Evolutionary conservation across 176 grass and related monocot species (phyloP).

Genomic region (Elymus sibiricus): DNA sequence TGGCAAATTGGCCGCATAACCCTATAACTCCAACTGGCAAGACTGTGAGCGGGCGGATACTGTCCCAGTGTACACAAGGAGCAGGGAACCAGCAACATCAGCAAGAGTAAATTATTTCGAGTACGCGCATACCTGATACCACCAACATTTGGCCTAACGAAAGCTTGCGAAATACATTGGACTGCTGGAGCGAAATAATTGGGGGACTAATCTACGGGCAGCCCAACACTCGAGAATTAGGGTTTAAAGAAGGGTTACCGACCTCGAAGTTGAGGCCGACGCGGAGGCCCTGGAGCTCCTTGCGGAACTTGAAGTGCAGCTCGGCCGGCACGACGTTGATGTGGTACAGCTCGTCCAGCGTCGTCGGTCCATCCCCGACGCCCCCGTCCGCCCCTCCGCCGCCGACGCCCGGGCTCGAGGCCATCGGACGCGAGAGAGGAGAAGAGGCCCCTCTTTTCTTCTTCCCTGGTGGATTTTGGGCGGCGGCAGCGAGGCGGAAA

Average conservation of each 20-base stretch:
- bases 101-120: background rate
- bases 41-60: background rate
- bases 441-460: background rate
- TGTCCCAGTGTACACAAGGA: background rate
- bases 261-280: conserved; percentile 94
- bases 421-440: conserved; percentile 32
- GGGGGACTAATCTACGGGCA: background rate
- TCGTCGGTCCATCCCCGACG: conserved; percentile 48
- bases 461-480: conserved; percentile 9
- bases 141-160: background rate
- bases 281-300: conserved; percentile 77
- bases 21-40: background rate
- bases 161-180: background rate
- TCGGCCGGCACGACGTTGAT: conserved; percentile 89
- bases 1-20: background rate
- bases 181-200: background rate
- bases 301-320: conserved; percentile 96
- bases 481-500: background rate
- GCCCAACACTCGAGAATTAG: background rate
- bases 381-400: conserved; percentile 26
- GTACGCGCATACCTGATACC: background rate
- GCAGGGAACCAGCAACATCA: background rate
- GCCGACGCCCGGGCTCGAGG: conserved; percentile 25
- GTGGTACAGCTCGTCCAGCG: conserved; percentile 83
- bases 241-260: conserved; percentile 31